phyloP scores from a whole-genome alignment of 805 yeast genomes.

The Spathaspora girioi region DNA sequence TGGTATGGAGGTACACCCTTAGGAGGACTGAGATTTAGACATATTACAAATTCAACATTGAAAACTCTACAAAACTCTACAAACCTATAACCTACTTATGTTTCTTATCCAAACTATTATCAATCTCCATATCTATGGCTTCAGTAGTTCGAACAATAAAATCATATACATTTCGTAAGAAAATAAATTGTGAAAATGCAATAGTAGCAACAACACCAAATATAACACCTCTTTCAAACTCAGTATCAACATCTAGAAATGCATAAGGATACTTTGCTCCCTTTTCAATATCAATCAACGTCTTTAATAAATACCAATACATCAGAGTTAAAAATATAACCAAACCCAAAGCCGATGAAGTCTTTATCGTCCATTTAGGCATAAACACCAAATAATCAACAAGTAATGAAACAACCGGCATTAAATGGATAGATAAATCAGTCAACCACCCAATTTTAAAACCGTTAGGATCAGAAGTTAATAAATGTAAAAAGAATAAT shows the following conservation, averaged over 20 bases:
- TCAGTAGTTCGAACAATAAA: slow-evolving; percentile 10
- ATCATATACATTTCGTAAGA: slow-evolving; percentile 24
- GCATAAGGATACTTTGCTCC: slow-evolving; percentile 65
- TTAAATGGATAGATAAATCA: slow-evolving; percentile 57
- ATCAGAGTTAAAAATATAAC: slow-evolving; percentile 37
- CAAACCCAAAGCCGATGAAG: slow-evolving; percentile 34
- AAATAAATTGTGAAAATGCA: slow-evolving; percentile 28
- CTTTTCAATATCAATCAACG: slow-evolving; percentile 41
- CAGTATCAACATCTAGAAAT: slow-evolving; percentile 53
- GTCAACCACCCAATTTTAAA: slow-evolving; percentile 43
- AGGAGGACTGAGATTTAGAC: slow-evolving; percentile 69
- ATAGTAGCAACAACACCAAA: slow-evolving; percentile 42
- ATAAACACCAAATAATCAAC: slow-evolving; percentile 54
- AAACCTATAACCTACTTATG: slow-evolving; percentile 3
- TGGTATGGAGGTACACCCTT: slow-evolving; percentile 82
- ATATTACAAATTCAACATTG: slow-evolving; percentile 33
- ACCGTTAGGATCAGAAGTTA: slow-evolving; percentile 33
- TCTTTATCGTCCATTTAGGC: slow-evolving; percentile 38
- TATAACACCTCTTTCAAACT: slow-evolving; percentile 41
- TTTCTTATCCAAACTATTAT: slow-evolving; percentile 5
- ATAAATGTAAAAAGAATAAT: slow-evolving; percentile 46
- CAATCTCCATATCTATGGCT: slow-evolving; percentile 9
- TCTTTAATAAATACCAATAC: slow-evolving; percentile 54
- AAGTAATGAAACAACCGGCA: slow-evolving; percentile 52
- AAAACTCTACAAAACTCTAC: slow-evolving; percentile 5